Base-by-base conservation (phyloP, 306 rosid genomes). In the Castanea crenata region DNA sequence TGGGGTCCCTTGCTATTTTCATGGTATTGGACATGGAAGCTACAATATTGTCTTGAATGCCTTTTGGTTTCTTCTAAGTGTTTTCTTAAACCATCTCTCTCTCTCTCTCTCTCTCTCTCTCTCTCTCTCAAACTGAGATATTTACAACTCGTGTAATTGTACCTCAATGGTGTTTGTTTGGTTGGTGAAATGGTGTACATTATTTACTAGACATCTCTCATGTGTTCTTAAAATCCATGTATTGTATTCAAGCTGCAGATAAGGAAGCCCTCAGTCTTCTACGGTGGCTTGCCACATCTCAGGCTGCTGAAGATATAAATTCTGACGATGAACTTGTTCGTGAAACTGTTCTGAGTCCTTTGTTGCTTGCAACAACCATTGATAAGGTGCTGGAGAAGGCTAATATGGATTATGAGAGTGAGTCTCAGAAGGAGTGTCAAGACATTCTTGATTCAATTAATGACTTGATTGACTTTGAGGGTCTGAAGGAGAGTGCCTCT, bases 241-340 rank as follows among this genome's bases (percentile, higher is more conserved):
- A 73, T 74, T 64, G 81, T 35, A 35, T 88, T 49, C 78, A 94
- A 97, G 90, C 68, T 75, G 85, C 86, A 11, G 91, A 91, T 78
- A 83, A 80, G 86, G 97, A 92, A 81, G 94, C 93, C 59, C 78
- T 90, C 44, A 83, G 85, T 83, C 97, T 94, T 77, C 88, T 94
- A 19, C 90, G 87, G 82, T 94, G 97, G 97, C 93, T 94, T 57
- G 97, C 97, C 81, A 85, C 89, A 81, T 91, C 95, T 84, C 97
- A 92, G 85, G 93, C 97, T 18, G 88, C 74, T 27, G 91, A 90
- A 71, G 97, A 92, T 79, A 85, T 94, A 67, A 85, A 91, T 90
- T 25, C 97, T 12, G 97, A 94, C 74, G 99, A 94, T 82, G 99
- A 92, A 77, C 97, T 94, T 91, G 80, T 74, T 78, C 82, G 86